Conservation (phyloP, 257 asterid species). For the Solanum medicagineum region DNA sequence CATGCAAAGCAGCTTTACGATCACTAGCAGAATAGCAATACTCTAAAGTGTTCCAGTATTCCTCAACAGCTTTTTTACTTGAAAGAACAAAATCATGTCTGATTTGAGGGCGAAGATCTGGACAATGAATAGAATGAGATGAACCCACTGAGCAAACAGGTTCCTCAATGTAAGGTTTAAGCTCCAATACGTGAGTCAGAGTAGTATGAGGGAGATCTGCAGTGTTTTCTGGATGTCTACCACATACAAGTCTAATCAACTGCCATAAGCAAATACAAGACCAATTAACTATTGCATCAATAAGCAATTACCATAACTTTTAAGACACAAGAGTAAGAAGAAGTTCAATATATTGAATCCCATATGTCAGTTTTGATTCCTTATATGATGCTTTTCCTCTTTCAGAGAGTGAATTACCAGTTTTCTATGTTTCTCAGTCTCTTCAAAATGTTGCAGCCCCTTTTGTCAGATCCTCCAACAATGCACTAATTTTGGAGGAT, state of each 20-base stretch:
- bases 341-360: not conserved
- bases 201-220: conserved; percentile 36
- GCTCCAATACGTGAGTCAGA: conserved; percentile 72
- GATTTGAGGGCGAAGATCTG: conserved; percentile 87
- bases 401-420: not conserved
- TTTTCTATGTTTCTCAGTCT: not conserved
- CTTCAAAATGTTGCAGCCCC: not conserved
- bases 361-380: not conserved
- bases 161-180: conserved; percentile 91
- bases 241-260: conserved; percentile 78
- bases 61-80: conserved; percentile 63
- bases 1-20: conserved; percentile 72
- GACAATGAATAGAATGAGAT: conserved; percentile 31
- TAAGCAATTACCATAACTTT: not conserved
- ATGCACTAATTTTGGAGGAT: not conserved
- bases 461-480: not conserved
- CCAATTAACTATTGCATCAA: conserved; percentile 7
- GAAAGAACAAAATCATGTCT: conserved; percentile 94
- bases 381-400: not conserved
- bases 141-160: conserved; percentile 43
- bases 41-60: conserved; percentile 91
- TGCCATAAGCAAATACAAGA: conserved; percentile 26
- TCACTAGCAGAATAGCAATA: conserved; percentile 73
- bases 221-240: conserved; percentile 43
- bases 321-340: not conserved